A percentile compares a stretch with the other conserved stretches of the same genome.
Evolutionary conservation across 768 basidiomycete species (phyloP).

Genomic region (Boletus rubescentipes): DNA sequence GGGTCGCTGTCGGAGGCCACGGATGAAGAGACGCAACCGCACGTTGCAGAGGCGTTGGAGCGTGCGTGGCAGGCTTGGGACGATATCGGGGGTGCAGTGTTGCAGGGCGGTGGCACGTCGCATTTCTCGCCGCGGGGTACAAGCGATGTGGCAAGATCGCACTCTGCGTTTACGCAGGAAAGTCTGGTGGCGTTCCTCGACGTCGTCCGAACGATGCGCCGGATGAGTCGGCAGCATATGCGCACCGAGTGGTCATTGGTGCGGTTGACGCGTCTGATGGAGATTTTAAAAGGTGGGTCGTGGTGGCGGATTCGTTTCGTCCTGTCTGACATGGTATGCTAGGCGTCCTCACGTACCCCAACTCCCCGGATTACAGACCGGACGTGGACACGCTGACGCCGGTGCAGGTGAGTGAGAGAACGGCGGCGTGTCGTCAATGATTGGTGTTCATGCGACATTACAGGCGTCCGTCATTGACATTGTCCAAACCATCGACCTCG

Average conservation of each 20-base stretch:
- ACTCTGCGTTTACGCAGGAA: constrained; percentile 54
- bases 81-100: constrained; percentile 56
- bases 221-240: constrained; percentile 46
- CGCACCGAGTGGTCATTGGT: constrained; percentile 62
- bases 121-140: constrained; percentile 11
- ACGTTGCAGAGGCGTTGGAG: constrained; percentile 51
- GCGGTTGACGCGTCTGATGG: constrained; percentile 66
- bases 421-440: neutral
- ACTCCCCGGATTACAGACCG: constrained; percentile 83
- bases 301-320: neutral
- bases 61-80: constrained; percentile 72
- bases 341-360: constrained; percentile 78
- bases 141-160: constrained; percentile 3
- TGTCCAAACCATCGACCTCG: constrained; percentile 64
- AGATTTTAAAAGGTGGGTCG: constrained; percentile 67
- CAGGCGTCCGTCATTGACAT: constrained; percentile 74
- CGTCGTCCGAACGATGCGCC: constrained; percentile 61
- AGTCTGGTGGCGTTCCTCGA: constrained; percentile 80
- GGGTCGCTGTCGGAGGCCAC: constrained; percentile 48
- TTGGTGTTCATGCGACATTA: constrained; percentile 13
- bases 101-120: constrained; percentile 27
- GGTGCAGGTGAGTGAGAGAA: constrained; percentile 56
- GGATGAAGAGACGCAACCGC: constrained; percentile 32
- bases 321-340: neutral
- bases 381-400: constrained; percentile 83